Conservation (phyloP, 2,329 filamentous ascomycete species). For the Cercospora sesami region DNA sequence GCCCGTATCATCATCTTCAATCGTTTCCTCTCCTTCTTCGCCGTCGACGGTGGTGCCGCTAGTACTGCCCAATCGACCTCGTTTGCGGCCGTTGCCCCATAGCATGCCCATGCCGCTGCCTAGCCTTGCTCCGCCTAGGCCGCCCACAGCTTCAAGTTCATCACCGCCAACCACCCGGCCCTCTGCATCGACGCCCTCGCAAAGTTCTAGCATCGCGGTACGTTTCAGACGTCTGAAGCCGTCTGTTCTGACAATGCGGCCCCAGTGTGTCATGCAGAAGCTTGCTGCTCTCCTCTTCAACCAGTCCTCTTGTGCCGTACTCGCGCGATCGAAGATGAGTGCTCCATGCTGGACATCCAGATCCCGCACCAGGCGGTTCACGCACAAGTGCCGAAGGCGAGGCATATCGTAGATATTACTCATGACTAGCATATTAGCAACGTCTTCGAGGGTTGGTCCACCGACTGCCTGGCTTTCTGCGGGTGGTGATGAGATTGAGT, state of each 20-base stretch:
- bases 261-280: conserved; percentile 94
- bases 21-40: conserved; percentile 38
- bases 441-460: conserved; percentile 69
- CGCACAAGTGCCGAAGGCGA: conserved; percentile 83
- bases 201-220: conserved; percentile 80
- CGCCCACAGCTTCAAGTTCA: conserved; percentile 67
- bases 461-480: conserved; percentile 27
- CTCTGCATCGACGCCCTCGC: conserved; percentile 89
- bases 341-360: conserved; percentile 93
- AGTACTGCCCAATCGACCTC: conserved; percentile 46
- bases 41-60: conserved; percentile 47
- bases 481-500: conserved; percentile 65
- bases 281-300: conserved; percentile 81
- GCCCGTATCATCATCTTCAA: conserved; percentile 36
- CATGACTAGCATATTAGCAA: conserved; percentile 94
- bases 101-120: conserved; percentile 41
- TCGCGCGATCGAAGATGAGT: conserved; percentile 92
- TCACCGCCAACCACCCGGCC: conserved; percentile 88
- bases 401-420: conserved; percentile 98
- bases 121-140: conserved; percentile 52
- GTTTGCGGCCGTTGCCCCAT: conserved; percentile 44
- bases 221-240: conserved; percentile 82
- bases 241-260: conserved; percentile 82
- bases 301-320: conserved; percentile 89
- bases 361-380: conserved; percentile 85